Conservation (phyloP, 306 rosid genomes). For the Vigna unguiculata region DNA sequence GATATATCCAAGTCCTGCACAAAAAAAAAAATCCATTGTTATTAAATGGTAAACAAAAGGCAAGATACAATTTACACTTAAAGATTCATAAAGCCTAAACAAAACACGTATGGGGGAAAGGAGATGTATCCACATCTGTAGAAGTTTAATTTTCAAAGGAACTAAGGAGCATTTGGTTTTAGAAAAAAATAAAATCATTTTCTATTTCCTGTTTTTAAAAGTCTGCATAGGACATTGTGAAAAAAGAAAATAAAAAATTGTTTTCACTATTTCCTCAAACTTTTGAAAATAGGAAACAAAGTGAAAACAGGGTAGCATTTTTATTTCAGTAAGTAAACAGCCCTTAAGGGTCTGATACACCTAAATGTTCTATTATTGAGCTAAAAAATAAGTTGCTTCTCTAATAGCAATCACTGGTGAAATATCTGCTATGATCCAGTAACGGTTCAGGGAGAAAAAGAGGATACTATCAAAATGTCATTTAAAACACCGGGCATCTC, state of each 20-base stretch:
- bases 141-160: conserved; percentile 24
- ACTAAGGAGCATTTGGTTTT: neutral
- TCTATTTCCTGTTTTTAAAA: neutral
- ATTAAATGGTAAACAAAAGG: conserved; percentile 38
- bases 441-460: neutral
- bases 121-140: neutral
- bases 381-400: conserved; percentile 19
- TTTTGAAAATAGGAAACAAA: neutral
- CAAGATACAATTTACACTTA: conserved; percentile 21
- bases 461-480: conserved; percentile 26
- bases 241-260: neutral
- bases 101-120: conserved; percentile 2
- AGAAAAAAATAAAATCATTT: neutral
- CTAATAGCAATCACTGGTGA: neutral
- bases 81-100: neutral
- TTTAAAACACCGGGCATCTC: conserved; percentile 18
- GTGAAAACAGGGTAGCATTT: neutral
- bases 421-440: conserved; percentile 22
- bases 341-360: neutral
- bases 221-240: neutral
- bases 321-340: neutral
- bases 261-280: neutral
- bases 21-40: conserved; percentile 22
- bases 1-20: conserved; percentile 95
- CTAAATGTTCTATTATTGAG: conserved; percentile 16